These are phyloP conservation scores for Coemansia sp. DNA, from an alignment of 192 early-diverging fungal genomes.

Conservation along the genomic window DNA sequence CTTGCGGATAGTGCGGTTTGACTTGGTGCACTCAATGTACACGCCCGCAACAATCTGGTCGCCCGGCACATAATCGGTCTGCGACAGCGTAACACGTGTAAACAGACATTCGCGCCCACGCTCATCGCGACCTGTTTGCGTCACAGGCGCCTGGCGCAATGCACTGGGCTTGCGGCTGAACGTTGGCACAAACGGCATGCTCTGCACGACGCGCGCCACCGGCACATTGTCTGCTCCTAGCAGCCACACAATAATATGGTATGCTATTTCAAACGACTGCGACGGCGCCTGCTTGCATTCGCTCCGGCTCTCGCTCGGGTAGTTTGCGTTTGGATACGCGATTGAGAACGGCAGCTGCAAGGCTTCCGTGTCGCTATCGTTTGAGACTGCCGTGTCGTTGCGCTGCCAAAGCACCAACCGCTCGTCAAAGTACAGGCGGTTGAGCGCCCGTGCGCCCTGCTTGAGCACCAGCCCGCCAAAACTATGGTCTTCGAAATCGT, in stretches of 20 bases:
- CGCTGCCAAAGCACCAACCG: constrained; percentile 41
- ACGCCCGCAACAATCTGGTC: constrained; percentile 53
- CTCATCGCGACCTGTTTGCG: constrained; percentile 38
- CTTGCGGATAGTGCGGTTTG: constrained; percentile 43
- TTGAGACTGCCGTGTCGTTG: not conserved
- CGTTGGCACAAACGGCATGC: constrained; percentile 25
- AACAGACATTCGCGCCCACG: constrained; percentile 40
- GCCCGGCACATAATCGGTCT: constrained; percentile 43
- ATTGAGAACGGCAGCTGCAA: constrained; percentile 31
- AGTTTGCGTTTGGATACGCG: constrained; percentile 45
- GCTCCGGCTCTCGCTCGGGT: constrained; percentile 34
- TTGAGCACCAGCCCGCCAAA: constrained; percentile 20
- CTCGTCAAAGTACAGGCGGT: constrained; percentile 51
- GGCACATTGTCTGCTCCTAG: constrained; percentile 2
- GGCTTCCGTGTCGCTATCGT: not conserved
- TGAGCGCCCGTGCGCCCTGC: constrained; percentile 44
- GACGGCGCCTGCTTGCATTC: constrained; percentile 31
- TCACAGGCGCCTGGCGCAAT: constrained; percentile 27
- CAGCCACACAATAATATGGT: constrained; percentile 37
- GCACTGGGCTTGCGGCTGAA: constrained; percentile 11
- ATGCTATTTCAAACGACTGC: constrained; percentile 52
- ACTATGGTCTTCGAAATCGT: constrained; percentile 37
- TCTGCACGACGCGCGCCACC: constrained; percentile 5
- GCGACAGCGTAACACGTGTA: constrained; percentile 46
- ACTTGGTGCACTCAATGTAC: constrained; percentile 37